phyloP scores from a whole-genome alignment of 2,329 filamentous ascomycete species.

The Fusarium brachygibbosum region DNA sequence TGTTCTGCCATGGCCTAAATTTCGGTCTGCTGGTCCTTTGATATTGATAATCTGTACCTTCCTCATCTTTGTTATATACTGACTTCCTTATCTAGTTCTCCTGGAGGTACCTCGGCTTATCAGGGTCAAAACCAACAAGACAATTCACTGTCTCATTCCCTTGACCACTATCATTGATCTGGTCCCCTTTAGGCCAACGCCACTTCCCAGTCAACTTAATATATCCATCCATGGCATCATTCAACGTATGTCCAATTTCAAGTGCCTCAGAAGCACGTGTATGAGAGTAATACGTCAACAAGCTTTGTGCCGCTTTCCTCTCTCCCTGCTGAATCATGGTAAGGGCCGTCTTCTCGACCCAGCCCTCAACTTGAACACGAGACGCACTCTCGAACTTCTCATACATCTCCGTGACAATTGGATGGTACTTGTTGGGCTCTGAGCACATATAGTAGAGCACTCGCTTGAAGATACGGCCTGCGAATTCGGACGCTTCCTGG shows the following conservation, averaged over 20 bases:
- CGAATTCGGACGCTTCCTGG: constrained; percentile 42
- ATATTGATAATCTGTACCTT: no score
- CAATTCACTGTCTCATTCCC: constrained; percentile 46
- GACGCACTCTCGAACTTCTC: constrained; percentile 36
- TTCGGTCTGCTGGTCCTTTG: no score
- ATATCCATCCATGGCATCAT: constrained; percentile 42
- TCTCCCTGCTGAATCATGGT: constrained; percentile 37
- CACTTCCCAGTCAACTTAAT: constrained; percentile 43
- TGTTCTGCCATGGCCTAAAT: no score
- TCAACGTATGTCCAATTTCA: constrained; percentile 36
- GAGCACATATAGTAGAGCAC: constrained; percentile 46
- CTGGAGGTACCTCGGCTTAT: constrained; percentile 35
- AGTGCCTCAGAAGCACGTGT: constrained; percentile 37
- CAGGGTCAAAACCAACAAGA: constrained; percentile 43
- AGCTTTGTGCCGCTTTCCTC: constrained; percentile 26
- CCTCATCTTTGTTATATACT: no score
- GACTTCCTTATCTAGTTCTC: background rate
- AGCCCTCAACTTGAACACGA: constrained; percentile 25
- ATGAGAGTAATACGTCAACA: constrained; percentile 45
- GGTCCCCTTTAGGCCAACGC: constrained; percentile 35
- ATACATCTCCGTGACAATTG: constrained; percentile 30
- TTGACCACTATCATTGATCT: constrained; percentile 45
- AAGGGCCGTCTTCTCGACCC: constrained; percentile 42
- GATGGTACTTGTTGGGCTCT: constrained; percentile 37
- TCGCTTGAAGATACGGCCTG: constrained; percentile 41